These are phyloP conservation scores for Trifolium pratense DNA, from an alignment of 306 rosid species.

Conservation along the genomic window DNA sequence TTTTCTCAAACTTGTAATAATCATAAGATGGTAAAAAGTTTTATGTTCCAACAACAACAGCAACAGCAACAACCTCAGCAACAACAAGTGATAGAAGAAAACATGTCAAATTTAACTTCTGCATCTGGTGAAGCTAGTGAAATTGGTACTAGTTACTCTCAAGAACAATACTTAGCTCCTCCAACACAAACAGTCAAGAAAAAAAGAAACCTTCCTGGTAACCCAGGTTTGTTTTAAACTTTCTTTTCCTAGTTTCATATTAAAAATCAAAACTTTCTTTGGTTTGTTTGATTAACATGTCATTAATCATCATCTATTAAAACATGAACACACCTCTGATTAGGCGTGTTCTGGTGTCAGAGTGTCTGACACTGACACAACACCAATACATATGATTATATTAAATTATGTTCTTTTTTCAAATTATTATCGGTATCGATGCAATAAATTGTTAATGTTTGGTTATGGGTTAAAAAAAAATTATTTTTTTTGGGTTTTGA, in stretches of 20 bases:
- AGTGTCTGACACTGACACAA: no score
- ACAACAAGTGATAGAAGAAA: conserved; percentile 75
- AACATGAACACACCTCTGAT: no score
- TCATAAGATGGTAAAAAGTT: conserved; percentile 56
- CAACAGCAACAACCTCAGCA: conserved; percentile 24
- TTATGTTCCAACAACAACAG: conserved; percentile 59
- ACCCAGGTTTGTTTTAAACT: conserved; percentile 69
- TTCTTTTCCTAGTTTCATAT: not conserved
- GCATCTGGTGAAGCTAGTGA: conserved; percentile 96
- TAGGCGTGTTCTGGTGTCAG: no score
- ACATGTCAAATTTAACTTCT: conserved; percentile 89
- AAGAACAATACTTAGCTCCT: conserved; percentile 52
- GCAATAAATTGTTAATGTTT: no score
- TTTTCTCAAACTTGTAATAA: conserved; percentile 31
- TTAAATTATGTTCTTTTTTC: no score
- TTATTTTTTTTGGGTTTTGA: no score
- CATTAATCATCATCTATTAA: not conserved
- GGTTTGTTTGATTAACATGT: not conserved
- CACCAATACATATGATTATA: no score
- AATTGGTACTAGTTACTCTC: conserved; percentile 48
- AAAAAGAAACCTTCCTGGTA: conserved; percentile 96
- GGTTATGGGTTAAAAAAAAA: no score
- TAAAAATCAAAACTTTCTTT: not conserved
- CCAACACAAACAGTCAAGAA: conserved; percentile 55
- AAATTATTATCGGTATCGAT: no score